phyloP scores from a whole-genome alignment of 2,329 filamentous ascomycete genomes.

The Neospermospora avenae region DNA sequence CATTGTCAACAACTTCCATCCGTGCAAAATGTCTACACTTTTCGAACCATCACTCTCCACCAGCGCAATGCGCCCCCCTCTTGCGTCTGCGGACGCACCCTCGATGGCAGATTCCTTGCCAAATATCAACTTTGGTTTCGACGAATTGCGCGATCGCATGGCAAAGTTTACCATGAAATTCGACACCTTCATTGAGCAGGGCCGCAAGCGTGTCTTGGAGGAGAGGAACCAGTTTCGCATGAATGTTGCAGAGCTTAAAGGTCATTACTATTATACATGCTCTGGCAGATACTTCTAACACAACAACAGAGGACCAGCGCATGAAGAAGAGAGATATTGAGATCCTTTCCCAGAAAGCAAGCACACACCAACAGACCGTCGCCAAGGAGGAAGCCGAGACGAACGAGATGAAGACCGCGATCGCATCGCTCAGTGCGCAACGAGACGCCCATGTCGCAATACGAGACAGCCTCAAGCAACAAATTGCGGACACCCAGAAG shows the following conservation, averaged over 20 bases:
- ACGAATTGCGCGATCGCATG: slow-evolving; percentile 94
- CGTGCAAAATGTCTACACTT: slow-evolving; percentile 49
- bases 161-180: slow-evolving; percentile 85
- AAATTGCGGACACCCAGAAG: slow-evolving; percentile 65
- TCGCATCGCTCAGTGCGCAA: slow-evolving; percentile 55
- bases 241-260: slow-evolving; percentile 84
- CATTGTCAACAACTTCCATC: neutral
- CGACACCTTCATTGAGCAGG: slow-evolving; percentile 90
- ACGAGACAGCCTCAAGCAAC: slow-evolving; percentile 55
- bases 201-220: slow-evolving; percentile 83
- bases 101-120: slow-evolving; percentile 78
- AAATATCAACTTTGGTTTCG: slow-evolving; percentile 91
- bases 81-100: slow-evolving; percentile 54
- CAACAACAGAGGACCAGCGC: slow-evolving; percentile 75
- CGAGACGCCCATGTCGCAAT: slow-evolving; percentile 57
- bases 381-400: slow-evolving; percentile 74
- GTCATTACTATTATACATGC: slow-evolving; percentile 45
- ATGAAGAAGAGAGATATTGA: slow-evolving; percentile 87
- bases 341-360: slow-evolving; percentile 69
- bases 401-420: slow-evolving; percentile 66
- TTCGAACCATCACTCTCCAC: slow-evolving; percentile 70
- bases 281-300: slow-evolving; percentile 13
- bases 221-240: slow-evolving; percentile 93
- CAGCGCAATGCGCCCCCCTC: slow-evolving; percentile 45
- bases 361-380: slow-evolving; percentile 69